Percentiles rank a stretch among this genome's conserved stretches.
Conservation (phyloP, 2,329 filamentous ascomycete genomes). For the Lithohypha guttulata region DNA sequence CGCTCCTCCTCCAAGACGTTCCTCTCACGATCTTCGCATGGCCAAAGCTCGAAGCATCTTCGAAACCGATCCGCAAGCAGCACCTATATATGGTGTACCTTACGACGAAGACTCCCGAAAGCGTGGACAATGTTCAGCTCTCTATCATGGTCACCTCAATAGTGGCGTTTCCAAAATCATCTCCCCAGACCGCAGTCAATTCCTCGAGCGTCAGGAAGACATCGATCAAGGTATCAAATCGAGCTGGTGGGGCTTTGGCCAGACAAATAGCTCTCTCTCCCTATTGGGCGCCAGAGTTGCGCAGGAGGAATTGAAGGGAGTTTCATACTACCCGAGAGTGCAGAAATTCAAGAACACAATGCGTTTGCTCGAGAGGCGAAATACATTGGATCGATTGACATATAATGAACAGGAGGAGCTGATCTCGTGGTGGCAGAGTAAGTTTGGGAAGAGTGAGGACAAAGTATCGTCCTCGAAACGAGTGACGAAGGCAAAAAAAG, state of each 20-base stretch:
- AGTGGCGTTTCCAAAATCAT: not conserved
- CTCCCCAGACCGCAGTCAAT: not conserved
- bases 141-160: not conserved
- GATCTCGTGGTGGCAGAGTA: not conserved
- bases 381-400: not conserved
- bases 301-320: not conserved
- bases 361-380: not conserved
- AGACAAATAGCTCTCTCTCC: not conserved
- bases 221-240: not conserved
- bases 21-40: not conserved
- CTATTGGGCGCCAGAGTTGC: not conserved
- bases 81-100: not conserved
- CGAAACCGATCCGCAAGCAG: not conserved
- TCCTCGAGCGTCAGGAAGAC: not conserved
- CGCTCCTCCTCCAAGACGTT: too few relatives aligned
- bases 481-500: not conserved
- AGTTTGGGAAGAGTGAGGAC: not conserved
- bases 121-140: not conserved
- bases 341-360: not conserved
- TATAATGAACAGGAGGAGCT: not conserved
- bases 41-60: not conserved
- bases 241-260: constrained; percentile 1
- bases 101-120: not conserved
- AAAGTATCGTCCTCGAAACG: not conserved
- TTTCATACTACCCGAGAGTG: not conserved